Base-by-base conservation (phyloP, 129 eudicot genomes). In the Saussurea involucrata region DNA sequence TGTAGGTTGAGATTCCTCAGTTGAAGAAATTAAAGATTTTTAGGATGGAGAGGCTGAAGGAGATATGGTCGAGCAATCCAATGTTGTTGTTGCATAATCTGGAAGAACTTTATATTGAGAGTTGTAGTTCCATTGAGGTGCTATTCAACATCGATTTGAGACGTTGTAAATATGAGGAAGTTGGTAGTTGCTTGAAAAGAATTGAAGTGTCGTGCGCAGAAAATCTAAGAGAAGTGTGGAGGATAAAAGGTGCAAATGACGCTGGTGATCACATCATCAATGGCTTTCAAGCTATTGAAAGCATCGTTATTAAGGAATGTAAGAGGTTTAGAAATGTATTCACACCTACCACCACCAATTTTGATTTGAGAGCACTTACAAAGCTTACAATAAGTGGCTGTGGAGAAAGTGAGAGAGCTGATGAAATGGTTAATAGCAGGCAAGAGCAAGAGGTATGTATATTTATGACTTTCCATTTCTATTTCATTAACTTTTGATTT, bases 141-240 rank as follows among this genome's bases (percentile, higher is more conserved):
- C 3, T 74, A 58, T 74, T 74, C 69, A 25, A 60, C 22, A 33
- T 60, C 2, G 36, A 74, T 28, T 33, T 68, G 13, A 36, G 69
- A n/a, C 40, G 71, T 24, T 25, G 24, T 34, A n/a, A 21, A 25
- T 21, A 24, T 8, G 79, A 73, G 27, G 11, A 75, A 24, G 1
- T 2, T 9, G 24, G 12, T n/a, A 13, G 12, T 6, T 63, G 11
- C 3, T 75, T 75, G 63, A 63, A 71, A 75, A 15, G 12, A 3
- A 24, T 75, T 75, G 0, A n/a, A 24, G 79, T 63, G 2, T 4
- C 0, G 3, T 0, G 0, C 1, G 63, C 8, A 42, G 20, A 6
- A 37, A 64, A 75, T 3, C 4, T 75, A 37, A 63, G 71, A 37
- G 71, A 63, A 60, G n/a, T 75, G 63, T 63, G 71, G 79, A 75